These are phyloP conservation scores for Dryadomyces quercivorus DNA, from an alignment of 2,329 filamentous ascomycete species.

Conservation along the genomic window DNA sequence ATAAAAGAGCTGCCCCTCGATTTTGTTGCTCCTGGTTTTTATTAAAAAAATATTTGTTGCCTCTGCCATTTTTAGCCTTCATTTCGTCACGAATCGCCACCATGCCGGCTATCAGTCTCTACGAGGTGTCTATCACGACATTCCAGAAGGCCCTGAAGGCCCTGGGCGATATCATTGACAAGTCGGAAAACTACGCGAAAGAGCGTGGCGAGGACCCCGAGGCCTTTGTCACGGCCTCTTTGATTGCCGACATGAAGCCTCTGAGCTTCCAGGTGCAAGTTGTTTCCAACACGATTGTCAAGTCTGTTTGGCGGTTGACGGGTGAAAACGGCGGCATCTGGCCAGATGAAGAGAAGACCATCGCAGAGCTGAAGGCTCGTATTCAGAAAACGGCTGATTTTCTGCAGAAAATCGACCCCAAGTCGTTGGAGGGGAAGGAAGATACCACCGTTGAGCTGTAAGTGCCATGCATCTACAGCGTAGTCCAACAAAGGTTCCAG, in stretches of 20 bases:
- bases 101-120: conserved; percentile 19
- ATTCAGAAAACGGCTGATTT: conserved; percentile 19
- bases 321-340: conserved; percentile 13
- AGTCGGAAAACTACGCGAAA: conserved; percentile 18
- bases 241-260: conserved; percentile 23
- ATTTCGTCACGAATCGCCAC: not conserved
- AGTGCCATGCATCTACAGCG: conserved; percentile 5
- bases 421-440: conserved; percentile 16
- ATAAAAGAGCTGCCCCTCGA: not conserved
- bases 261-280: conserved; percentile 23
- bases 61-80: not conserved
- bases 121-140: conserved; percentile 18
- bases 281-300: conserved; percentile 18
- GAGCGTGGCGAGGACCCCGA: conserved; percentile 14
- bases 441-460: conserved; percentile 15
- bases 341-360: conserved; percentile 20
- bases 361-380: conserved; percentile 19
- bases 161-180: conserved; percentile 18
- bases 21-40: not conserved
- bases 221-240: conserved; percentile 14
- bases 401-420: conserved; percentile 16
- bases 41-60: not conserved
- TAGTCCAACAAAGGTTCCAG: not conserved
- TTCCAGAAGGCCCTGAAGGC: conserved; percentile 15
- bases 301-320: conserved; percentile 17